Percentiles rank a stretch among this genome's conserved stretches.
Conservation (phyloP, 139 green algal genomes). For the Auxenochlorella pyrenoidosa region DNA sequence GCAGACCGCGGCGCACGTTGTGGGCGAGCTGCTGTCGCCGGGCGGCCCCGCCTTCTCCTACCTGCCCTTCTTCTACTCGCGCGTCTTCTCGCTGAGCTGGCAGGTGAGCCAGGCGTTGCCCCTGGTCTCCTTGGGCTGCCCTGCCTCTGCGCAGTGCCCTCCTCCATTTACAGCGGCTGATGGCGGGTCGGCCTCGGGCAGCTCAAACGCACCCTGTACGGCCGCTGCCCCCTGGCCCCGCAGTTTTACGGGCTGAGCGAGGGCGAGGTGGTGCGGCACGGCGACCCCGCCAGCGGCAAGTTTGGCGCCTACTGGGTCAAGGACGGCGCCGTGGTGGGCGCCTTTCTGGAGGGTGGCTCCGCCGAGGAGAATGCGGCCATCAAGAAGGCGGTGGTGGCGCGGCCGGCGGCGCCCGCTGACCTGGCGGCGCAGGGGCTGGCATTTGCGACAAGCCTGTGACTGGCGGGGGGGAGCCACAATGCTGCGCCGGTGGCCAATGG, state of each 20-base stretch:
- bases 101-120: conserved; percentile 40
- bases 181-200: too few species aligned
- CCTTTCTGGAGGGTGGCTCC: conserved; percentile 83
- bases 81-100: conserved; percentile 91
- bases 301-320: conserved; percentile 90
- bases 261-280: conserved; percentile 65
- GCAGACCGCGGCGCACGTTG: conserved; percentile 38
- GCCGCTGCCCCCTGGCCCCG: background rate
- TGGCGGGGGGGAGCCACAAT: background rate
- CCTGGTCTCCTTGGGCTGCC: too few species aligned
- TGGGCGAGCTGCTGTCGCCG: conserved; percentile 34
- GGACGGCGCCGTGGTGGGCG: conserved; percentile 82
- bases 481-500: too few species aligned
- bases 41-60: conserved; percentile 84
- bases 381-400: conserved; percentile 60
- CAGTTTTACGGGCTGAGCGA: conserved; percentile 76
- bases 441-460: background rate
- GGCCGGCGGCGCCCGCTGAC: conserved; percentile 48
- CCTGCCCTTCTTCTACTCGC: conserved; percentile 94
- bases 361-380: conserved; percentile 81
- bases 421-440: conserved; percentile 29
- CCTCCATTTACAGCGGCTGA: too few species aligned
- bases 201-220: too few species aligned
- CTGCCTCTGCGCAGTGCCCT: background rate
- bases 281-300: conserved; percentile 65